Conservation (phyloP, 306 rosid species). For the Pyrus pyrifolia region DNA sequence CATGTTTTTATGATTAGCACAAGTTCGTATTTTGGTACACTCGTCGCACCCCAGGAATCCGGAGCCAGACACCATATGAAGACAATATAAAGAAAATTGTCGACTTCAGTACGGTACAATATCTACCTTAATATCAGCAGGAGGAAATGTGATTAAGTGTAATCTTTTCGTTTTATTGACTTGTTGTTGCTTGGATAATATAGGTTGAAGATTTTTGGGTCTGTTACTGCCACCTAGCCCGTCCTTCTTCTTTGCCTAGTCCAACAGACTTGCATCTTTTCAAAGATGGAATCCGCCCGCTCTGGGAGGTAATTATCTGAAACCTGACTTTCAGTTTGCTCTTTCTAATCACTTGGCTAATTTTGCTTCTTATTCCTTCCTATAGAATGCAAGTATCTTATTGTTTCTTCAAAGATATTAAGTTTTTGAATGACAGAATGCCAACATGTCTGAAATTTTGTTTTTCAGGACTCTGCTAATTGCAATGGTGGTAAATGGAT, state of each 20-base stretch:
- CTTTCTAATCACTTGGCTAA: not conserved
- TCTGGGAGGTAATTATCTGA: conserved; percentile 69
- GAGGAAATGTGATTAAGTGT: not conserved
- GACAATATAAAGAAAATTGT: conserved; percentile 88
- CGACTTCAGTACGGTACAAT: conserved; percentile 73
- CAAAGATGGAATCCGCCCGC: conserved; percentile 91
- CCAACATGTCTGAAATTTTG: not conserved
- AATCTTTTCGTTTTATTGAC: not conserved
- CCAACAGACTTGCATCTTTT: conserved; percentile 96
- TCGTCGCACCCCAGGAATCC: conserved; percentile 84
- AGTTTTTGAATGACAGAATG: not conserved
- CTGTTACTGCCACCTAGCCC: conserved; percentile 79
- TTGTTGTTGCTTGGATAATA: conserved; percentile 1
- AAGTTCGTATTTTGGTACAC: conserved; percentile 93
- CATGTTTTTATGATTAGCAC: conserved; percentile 36
- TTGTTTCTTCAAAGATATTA: not conserved
- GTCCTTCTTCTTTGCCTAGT: conserved; percentile 77
- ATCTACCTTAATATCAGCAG: not conserved
- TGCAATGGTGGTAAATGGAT: conserved; percentile 98
- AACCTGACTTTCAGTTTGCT: conserved; percentile 2
- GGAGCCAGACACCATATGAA: conserved; percentile 71
- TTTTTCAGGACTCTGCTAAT: conserved; percentile 79
- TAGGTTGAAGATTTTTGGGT: conserved; percentile 97
- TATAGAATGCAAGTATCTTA: not conserved
- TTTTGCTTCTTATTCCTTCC: not conserved